Conservation (phyloP, 179 eudicot genomes). For the Actinidia arguta region DNA sequence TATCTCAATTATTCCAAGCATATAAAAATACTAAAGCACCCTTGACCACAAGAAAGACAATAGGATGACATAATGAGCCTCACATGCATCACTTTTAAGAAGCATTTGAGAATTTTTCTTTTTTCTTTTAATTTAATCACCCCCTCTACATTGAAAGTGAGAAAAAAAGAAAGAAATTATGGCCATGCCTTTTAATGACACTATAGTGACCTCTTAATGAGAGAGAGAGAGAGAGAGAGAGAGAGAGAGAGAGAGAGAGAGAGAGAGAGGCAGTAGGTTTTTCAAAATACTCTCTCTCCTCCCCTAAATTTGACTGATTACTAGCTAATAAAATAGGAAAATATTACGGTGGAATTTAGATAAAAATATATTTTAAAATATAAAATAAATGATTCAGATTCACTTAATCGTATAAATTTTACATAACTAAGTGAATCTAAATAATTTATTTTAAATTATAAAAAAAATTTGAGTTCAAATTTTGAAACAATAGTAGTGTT, state of each 20-base stretch:
- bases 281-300: background rate
- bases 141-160: slow-evolving; percentile 4
- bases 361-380: too few relatives aligned
- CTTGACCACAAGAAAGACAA: slow-evolving; percentile 45
- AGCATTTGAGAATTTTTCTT: slow-evolving; percentile 11
- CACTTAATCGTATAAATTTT: background rate
- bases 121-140: slow-evolving; percentile 8
- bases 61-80: slow-evolving; percentile 37
- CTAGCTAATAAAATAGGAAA: slow-evolving; percentile 11
- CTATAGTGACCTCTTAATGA: slow-evolving; percentile 25
- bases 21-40: background rate
- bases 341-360: too few relatives aligned
- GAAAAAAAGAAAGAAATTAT: slow-evolving; percentile 17
- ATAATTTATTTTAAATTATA: too few relatives aligned
- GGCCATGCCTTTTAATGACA: slow-evolving; percentile 31
- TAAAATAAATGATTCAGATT: too few relatives aligned
- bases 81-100: slow-evolving; percentile 42
- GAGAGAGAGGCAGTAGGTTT: too few relatives aligned
- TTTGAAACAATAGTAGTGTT: background rate
- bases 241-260: too few relatives aligned
- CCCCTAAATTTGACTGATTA: slow-evolving; percentile 3
- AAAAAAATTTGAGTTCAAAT: background rate
- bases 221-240: slow-evolving; percentile 16
- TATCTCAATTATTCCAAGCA: background rate
- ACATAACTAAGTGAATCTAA: background rate